Percentiles rank a stretch among this genome's conserved stretches.
Conservation (phyloP, 1,139 yeast genomes). For the Hyphopichia wangnamkhiaoensis region DNA sequence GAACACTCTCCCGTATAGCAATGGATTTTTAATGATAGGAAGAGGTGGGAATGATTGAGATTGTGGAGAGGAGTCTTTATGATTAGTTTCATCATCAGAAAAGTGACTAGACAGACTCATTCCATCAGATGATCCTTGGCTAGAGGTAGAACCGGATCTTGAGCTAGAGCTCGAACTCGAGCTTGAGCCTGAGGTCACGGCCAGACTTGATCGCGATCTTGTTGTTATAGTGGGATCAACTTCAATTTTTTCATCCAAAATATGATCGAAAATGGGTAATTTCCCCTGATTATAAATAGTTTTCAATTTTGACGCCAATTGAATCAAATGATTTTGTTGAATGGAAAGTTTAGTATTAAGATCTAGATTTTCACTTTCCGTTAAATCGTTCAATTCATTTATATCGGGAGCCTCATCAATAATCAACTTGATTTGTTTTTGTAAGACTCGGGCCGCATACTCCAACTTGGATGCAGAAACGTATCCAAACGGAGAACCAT, state of each 20-base stretch:
- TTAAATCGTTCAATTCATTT: conserved; percentile 37
- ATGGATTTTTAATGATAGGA: conserved; percentile 51
- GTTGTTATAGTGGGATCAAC: conserved; percentile 1
- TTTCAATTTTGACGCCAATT: conserved; percentile 61
- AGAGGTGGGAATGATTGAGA: conserved; percentile 1
- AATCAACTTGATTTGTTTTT: conserved; percentile 53
- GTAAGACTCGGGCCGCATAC: conserved; percentile 44
- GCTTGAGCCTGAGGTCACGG: neutral
- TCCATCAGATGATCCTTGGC: too few species aligned
- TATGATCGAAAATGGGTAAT: conserved; percentile 50
- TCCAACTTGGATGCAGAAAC: conserved; percentile 44
- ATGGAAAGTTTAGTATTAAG: conserved; percentile 48
- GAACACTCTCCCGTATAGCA: conserved; percentile 69
- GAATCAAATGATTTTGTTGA: conserved; percentile 53
- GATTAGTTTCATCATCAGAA: neutral
- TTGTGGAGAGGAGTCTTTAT: neutral
- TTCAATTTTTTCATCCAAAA: conserved; percentile 26
- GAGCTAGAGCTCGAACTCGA: neutral
- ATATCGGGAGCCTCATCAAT: conserved; percentile 55
- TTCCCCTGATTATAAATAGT: conserved; percentile 50
- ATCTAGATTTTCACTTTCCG: conserved; percentile 26
- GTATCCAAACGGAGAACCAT: conserved; percentile 24
- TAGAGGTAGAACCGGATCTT: neutral
- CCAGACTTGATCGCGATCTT: neutral
- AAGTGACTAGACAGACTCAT: too few species aligned